Conservation (phyloP, 768 basidiomycete genomes). For the Phanerodontia chrysosporium region DNA sequence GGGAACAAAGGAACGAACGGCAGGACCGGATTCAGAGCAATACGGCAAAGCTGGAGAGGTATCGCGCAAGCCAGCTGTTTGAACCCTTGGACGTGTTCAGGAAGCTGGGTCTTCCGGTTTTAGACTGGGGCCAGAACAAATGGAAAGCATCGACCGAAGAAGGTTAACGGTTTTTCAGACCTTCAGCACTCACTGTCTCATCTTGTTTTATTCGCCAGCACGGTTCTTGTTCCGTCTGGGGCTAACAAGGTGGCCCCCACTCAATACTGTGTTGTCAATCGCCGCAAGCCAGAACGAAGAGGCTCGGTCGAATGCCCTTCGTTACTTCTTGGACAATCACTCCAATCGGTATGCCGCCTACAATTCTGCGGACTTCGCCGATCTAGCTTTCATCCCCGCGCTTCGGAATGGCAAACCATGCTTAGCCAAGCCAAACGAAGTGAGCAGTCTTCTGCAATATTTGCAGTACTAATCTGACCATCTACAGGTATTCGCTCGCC, state of each 20-base stretch:
- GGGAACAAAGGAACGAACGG: constrained; percentile 32
- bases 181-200: constrained; percentile 54
- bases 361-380: constrained; percentile 46
- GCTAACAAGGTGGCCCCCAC: no score
- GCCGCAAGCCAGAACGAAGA: constrained; percentile 54
- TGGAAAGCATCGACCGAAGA: constrained; percentile 86
- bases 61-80: constrained; percentile 72
- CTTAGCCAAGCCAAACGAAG: constrained; percentile 64
- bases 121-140: constrained; percentile 84
- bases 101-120: constrained; percentile 68
- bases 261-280: no score
- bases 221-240: constrained; percentile 61
- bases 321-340: constrained; percentile 79
- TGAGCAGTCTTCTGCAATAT: constrained; percentile 24
- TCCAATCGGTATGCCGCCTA: constrained; percentile 56
- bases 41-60: constrained; percentile 31
- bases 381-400: constrained; percentile 79
- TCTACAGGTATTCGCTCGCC: constrained; percentile 64
- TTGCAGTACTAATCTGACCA: neutral
- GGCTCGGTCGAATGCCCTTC: constrained; percentile 59
- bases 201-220: constrained; percentile 67
- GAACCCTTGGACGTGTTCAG: constrained; percentile 77
- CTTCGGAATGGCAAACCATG: constrained; percentile 44
- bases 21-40: neutral
- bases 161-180: constrained; percentile 43